Evolutionary conservation across 192 early-diverging fungal genomes (phyloP).

Genomic region (Coemansia sp.): DNA sequence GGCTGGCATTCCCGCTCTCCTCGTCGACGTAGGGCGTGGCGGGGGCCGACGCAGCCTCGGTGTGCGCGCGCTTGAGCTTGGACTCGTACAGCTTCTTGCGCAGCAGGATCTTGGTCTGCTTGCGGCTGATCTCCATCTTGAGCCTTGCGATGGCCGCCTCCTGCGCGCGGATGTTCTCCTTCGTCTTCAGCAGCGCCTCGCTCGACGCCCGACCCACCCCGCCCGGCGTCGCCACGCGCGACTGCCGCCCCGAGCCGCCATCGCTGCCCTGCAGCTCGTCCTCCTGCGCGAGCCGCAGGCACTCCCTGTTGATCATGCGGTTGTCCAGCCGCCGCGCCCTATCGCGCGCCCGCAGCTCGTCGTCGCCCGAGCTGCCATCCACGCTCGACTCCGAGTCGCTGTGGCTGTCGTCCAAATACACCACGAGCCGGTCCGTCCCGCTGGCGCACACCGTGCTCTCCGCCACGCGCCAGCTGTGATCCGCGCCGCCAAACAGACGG

Average conservation of each 20-base stretch:
- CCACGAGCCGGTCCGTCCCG: conserved; percentile 24
- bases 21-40: background rate
- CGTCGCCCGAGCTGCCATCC: background rate
- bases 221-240: background rate
- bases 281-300: conserved; percentile 11
- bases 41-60: background rate
- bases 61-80: background rate
- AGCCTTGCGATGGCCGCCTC: conserved; percentile 41
- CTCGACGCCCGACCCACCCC: background rate
- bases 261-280: background rate
- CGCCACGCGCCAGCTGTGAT: background rate
- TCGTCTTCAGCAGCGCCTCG: conserved; percentile 18
- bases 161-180: conserved; percentile 21
- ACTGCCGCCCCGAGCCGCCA: background rate
- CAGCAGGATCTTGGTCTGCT: conserved; percentile 24
- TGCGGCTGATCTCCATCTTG: conserved; percentile 36
- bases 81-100: conserved; percentile 25
- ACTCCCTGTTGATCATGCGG: conserved; percentile 17
- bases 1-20: background rate
- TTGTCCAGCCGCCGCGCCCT: background rate
- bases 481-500: background rate
- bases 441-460: conserved; percentile 15
- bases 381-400: conserved; percentile 7
- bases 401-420: conserved; percentile 20
- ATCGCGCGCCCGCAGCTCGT: background rate